Evolutionary conservation across 75 land plant species (phyloP), one percentile per base, ranked within the genome.

Genomic region (Picea glauca): DNA sequence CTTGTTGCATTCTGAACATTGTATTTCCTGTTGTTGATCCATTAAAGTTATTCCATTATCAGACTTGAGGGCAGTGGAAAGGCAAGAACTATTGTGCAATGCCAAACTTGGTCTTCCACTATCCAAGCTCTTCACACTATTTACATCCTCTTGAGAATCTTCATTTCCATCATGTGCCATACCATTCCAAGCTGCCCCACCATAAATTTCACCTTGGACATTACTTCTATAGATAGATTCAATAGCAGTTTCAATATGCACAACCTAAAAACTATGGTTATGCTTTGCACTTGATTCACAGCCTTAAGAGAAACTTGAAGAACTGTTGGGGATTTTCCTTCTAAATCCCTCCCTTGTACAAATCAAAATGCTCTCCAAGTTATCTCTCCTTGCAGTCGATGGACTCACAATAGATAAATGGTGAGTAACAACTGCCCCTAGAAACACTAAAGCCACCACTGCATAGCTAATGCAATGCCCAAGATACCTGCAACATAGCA

Each of bases 391-490:
- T 57, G 96, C 96, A 81, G 86, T 91, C 74, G 81, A 82, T 8
- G 98, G 96, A 79, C 89, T 90, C 31, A 86, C 88, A 61, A 89
- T 82, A 33, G 90, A 84, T 11, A 98, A 83, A 83, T 91, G 91
- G 13, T 94, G 93, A 67, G 81, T 82, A 46, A 93, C 92, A 50
- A 91, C 98, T 80, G 94, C 99, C 54, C 94, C 96, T 62, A 89
- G 83, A 2, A 98, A 87, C 2, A 93, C 91, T 76, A 96, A 91
- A 9, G 99, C 99, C 14, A 98, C 94, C 72, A 98, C 92, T 60
- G 93, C 95, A 89, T 93, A 98, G 60, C 99, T 92, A n/a, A 98
- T 81, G 76, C 99, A 98, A 78, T 98, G 99, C 20, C 98, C 99
- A 78, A 95, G 82, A 80, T 93, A 98, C 99, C 98, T 98, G 85